Percentiles rank a stretch among this genome's conserved stretches.
These are phyloP conservation scores for Chrysanthemum makinoi DNA, from an alignment of 129 eudicot genomes.

Conservation along the genomic window DNA sequence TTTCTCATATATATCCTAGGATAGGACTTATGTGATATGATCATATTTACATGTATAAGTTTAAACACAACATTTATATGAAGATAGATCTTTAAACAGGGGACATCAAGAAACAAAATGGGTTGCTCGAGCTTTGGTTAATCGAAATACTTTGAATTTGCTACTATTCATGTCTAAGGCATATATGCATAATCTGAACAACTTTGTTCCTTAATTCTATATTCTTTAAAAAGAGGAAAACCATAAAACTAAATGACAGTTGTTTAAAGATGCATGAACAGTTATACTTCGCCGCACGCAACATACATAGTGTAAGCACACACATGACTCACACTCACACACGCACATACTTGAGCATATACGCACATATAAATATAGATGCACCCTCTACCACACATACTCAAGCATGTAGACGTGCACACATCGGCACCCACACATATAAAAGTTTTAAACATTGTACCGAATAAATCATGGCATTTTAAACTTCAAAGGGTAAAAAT, in stretches of 20 bases:
- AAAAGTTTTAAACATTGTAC: constrained; percentile 6
- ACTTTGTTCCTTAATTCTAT: constrained; percentile 11
- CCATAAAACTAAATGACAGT: neutral
- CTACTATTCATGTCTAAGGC: neutral
- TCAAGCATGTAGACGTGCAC: constrained; percentile 15
- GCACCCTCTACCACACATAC: too few relatives aligned
- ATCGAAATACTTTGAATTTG: neutral
- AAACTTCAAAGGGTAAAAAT: neutral
- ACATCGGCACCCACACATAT: neutral
- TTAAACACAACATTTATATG: neutral
- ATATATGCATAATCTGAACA: constrained; percentile 17
- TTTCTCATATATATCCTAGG: too few relatives aligned
- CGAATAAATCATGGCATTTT: neutral
- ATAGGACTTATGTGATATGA: too few relatives aligned
- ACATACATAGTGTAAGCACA: constrained; percentile 16
- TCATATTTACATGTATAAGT: neutral
- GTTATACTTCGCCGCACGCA: neutral
- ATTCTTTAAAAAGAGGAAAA: neutral
- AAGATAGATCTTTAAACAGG: too few relatives aligned
- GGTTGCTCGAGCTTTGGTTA: neutral
- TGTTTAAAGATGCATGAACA: neutral
- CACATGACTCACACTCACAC: neutral
- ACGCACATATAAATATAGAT: neutral
- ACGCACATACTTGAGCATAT: too few relatives aligned
- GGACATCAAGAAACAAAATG: too few relatives aligned